Conservation (phyloP, 2,329 filamentous ascomycete species). For the Ceratocystiopsis sp. region DNA sequence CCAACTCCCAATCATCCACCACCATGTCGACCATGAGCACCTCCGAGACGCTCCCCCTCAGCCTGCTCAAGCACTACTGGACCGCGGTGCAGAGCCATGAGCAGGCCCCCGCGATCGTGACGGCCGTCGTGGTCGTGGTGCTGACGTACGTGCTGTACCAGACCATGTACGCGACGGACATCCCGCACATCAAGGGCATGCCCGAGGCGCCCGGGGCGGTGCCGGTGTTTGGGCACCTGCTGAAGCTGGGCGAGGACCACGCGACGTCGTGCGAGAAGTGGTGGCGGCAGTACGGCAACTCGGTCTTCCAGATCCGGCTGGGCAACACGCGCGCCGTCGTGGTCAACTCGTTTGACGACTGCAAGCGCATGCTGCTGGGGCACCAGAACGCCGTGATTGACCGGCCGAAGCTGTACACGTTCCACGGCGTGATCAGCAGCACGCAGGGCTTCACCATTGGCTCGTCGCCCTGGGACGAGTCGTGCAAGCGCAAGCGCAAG, state of each 20-base stretch:
- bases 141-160: conserved; percentile 5
- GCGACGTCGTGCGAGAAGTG: conserved; percentile 36
- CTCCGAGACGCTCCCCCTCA: background rate
- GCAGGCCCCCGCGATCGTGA: conserved; percentile 5
- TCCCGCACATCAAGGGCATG: conserved; percentile 41
- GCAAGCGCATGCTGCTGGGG: conserved; percentile 59
- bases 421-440: conserved; percentile 60
- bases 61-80: conserved; percentile 6
- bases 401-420: conserved; percentile 63
- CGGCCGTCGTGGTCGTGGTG: conserved; percentile 2
- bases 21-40: conserved; percentile 1
- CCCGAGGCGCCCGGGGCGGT: conserved; percentile 41
- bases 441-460: conserved; percentile 72
- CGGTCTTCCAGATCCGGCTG: conserved; percentile 49
- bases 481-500: conserved; percentile 60
- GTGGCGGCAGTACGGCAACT: conserved; percentile 39
- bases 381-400: conserved; percentile 66
- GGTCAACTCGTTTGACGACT: conserved; percentile 61
- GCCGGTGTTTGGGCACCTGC: conserved; percentile 45
- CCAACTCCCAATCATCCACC: background rate
- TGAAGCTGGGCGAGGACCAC: conserved; percentile 42
- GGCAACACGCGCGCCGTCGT: conserved; percentile 61
- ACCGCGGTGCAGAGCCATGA: conserved; percentile 3
- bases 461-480: conserved; percentile 71
- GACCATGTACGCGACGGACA: conserved; percentile 30